Base-by-base conservation (phyloP, 371 early-diverging fungal genomes). In the Rhizopus microsporus region DNA sequence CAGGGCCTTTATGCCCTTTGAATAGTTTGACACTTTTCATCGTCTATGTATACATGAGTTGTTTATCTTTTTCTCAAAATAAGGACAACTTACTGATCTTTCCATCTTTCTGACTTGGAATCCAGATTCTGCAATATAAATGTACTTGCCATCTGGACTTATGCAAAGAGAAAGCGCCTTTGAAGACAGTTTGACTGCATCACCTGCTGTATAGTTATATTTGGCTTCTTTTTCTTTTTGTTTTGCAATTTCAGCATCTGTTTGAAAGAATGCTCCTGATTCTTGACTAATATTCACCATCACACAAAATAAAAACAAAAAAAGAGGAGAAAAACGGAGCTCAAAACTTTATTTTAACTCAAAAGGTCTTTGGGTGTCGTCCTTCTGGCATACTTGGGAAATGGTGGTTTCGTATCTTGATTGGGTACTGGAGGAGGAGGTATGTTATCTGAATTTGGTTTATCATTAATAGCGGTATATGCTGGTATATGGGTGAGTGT, bases 1-100 rank as follows among this genome's bases (percentile, higher is more conserved):
- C 93, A 13, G 94, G 94, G 5, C 93, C 94, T 10, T 71, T 58
- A 63, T 94, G 94, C 12, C 93, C 94, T 51, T 82, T 83, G 63
- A 82, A 93, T 0, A 81, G 15, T 52, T 75, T 80, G 17, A 77
- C 67, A 5, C 80, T 59, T 43, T 86, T 89, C 3, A 87, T 84
- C 6, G 87, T 84, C 91, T 88, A 67, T 4, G 5, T 13, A 49
- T 12, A 9, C 10, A 34, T 23, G 15, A 30, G 35, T 23, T 1
- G 4, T n/a, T n/a, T n/a, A 9, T 32, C 39, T 44, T 0, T n/a
- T 5, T n/a, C 8, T 55, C 17, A 13, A 42, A 15, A 31, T 13
- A 30, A 16, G 37, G 29, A 4, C 0, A 23, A 16, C 66, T 51
- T 68, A 82, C 86, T 65, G 73, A 56, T 45, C 87, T 71, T 63